phyloP scores from a whole-genome alignment of 495 filamentous ascomycete genomes.

The Lineolata rhizophorae region DNA sequence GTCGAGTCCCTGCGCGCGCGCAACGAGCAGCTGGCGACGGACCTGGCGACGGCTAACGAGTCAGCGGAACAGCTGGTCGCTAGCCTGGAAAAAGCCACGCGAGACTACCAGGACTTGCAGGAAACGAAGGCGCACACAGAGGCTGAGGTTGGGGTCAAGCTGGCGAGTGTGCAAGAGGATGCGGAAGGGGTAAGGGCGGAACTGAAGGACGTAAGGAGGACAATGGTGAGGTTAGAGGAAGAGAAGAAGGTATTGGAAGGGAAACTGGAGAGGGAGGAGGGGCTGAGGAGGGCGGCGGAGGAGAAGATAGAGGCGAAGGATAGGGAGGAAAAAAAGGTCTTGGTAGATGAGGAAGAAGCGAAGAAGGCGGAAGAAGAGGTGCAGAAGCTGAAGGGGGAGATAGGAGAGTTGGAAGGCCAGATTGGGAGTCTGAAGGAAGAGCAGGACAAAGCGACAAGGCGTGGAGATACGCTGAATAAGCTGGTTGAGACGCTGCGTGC shows the following conservation, averaged over 20 bases:
- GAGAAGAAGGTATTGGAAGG: too few species aligned
- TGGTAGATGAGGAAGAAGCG: too few species aligned
- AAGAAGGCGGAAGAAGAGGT: too few species aligned
- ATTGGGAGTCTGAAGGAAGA: conserved; percentile 17
- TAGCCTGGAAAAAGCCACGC: conserved; percentile 14
- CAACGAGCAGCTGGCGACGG: conserved; percentile 14
- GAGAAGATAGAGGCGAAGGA: too few species aligned
- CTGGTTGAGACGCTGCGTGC: conserved; percentile 27
- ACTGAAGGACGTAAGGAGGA: conserved; percentile 1
- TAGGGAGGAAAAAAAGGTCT: too few species aligned
- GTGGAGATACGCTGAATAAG: conserved; percentile 27
- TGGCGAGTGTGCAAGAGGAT: conserved; percentile 15
- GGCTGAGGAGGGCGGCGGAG: too few species aligned
- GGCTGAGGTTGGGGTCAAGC: conserved; percentile 28
- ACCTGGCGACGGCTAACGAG: conserved; percentile 16
- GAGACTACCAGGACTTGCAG: conserved; percentile 10
- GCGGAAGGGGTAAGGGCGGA: conserved; percentile 14
- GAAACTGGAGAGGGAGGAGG: too few species aligned
- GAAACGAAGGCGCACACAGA: conserved; percentile 28
- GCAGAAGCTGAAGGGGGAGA: conserved; percentile 9
- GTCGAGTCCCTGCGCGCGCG: conserved; percentile 10
- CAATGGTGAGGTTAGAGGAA: conserved; percentile 11
- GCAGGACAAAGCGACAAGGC: conserved; percentile 28
- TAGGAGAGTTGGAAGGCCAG: conserved; percentile 7
- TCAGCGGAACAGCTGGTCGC: conserved; percentile 14